Percentiles rank a stretch among this genome's conserved stretches.
These are phyloP conservation scores for Yamadazyma sp. DNA, from an alignment of 805 yeast genomes.

Conservation along the genomic window DNA sequence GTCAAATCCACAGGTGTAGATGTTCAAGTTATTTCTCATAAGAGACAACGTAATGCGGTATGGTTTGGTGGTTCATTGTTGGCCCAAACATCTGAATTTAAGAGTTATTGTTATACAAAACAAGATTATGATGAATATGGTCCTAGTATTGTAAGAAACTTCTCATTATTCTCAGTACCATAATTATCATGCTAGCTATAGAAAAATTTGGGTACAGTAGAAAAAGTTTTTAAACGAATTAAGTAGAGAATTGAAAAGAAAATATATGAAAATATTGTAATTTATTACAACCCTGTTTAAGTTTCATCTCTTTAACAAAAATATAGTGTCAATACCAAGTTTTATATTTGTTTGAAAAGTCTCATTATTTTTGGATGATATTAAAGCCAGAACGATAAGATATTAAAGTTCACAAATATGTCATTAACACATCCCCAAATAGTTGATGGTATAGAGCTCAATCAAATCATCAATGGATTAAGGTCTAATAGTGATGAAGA, in stretches of 20 bases:
- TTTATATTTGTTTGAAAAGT: too few relatives aligned
- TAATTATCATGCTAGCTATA: slow-evolving; percentile 25
- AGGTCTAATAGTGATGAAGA: slow-evolving; percentile 42
- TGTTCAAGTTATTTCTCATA: slow-evolving; percentile 94
- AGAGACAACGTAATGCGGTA: slow-evolving; percentile 96
- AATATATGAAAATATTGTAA: too few relatives aligned
- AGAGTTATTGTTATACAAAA: slow-evolving; percentile 94
- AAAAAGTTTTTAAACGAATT: too few relatives aligned
- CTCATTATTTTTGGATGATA: too few relatives aligned
- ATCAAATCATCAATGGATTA: slow-evolving; percentile 52
- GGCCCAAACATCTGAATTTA: slow-evolving; percentile 97
- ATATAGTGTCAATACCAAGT: too few relatives aligned
- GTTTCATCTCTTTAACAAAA: too few relatives aligned
- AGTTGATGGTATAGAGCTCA: slow-evolving; percentile 49
- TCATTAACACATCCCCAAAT: slow-evolving; percentile 29
- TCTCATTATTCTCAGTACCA: slow-evolving; percentile 90
- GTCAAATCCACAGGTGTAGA: slow-evolving; percentile 89
- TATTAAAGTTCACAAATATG: not conserved
- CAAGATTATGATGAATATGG: slow-evolving; percentile 97
- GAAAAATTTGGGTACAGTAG: not conserved
- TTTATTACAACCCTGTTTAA: too few relatives aligned
- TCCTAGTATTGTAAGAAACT: slow-evolving; percentile 95
- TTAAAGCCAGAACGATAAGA: slow-evolving; percentile 3
- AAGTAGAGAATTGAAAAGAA: too few relatives aligned
- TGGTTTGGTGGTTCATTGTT: slow-evolving; percentile 98